Evolutionary conservation across 2,329 filamentous ascomycete genomes (phyloP).

Genomic region (Diaporthe citriasiana): DNA sequence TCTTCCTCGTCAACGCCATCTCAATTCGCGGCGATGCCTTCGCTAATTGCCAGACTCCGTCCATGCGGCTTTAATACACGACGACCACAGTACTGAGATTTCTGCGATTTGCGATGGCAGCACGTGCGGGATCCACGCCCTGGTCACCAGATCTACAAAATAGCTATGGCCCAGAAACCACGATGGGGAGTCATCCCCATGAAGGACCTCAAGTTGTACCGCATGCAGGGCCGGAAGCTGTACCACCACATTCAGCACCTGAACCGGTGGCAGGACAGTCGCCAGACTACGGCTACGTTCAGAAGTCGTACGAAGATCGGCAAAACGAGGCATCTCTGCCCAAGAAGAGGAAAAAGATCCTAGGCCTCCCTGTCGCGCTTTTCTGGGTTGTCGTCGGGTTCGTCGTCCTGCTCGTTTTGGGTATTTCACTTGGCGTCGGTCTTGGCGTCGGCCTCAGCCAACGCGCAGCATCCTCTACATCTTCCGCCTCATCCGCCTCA

Average conservation of each 20-base stretch:
- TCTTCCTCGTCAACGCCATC: not conserved
- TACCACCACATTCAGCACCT: not conserved
- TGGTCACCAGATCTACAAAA: conserved; percentile 9
- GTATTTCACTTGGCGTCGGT: conserved; percentile 1
- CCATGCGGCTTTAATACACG: not conserved
- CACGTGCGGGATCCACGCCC: not conserved
- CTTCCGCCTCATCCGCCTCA: not conserved
- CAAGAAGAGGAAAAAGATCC: not conserved
- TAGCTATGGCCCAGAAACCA: conserved; percentile 7
- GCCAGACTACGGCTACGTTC: not conserved
- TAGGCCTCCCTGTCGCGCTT: conserved; percentile 1
- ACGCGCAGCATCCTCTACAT: not conserved
- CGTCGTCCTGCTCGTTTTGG: not conserved
- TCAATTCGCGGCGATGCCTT: not conserved
- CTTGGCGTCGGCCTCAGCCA: conserved; percentile 18
- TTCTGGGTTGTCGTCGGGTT: conserved; percentile 5
- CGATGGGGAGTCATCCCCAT: not conserved
- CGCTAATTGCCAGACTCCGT: not conserved
- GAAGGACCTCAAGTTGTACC: conserved; percentile 10
- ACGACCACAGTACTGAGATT: not conserved
- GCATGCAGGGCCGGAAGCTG: not conserved
- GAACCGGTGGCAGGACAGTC: conserved; percentile 2
- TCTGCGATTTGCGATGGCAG: not conserved
- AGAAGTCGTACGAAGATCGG: conserved; percentile 7
- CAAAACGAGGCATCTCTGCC: not conserved